Percentiles rank a stretch among this genome's conserved stretches.
Evolutionary conservation across 257 asterid species (phyloP).

Genomic region (Solanum rostratum): DNA sequence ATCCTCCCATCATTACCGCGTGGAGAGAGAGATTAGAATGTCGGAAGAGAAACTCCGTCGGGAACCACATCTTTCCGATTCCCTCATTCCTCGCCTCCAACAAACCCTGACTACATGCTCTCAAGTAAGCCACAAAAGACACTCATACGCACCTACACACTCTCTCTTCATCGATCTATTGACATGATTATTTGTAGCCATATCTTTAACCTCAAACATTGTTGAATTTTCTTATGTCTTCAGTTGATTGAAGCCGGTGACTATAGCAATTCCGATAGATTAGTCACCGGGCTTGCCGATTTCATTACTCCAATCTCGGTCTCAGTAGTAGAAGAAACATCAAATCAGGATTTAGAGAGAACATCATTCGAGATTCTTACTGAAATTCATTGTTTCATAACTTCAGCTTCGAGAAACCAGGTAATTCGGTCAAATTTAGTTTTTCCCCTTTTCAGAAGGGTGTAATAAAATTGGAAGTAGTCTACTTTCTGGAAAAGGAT

Average conservation of each 20-base stretch:
- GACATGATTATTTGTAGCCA: not conserved
- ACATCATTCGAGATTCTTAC: conserved; percentile 31
- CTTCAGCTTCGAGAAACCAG: conserved; percentile 39
- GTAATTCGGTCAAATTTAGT: conserved; percentile 7
- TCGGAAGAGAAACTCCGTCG: not conserved
- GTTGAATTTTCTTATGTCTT: not conserved
- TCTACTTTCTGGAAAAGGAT: not conserved
- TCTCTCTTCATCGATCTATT: not conserved
- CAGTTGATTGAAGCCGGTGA: conserved; percentile 53
- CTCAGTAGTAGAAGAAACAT: conserved; percentile 13
- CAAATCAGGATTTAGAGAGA: conserved; percentile 16
- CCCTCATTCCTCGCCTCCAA: conserved; percentile 14
- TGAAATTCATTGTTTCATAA: conserved; percentile 34
- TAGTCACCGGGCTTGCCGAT: conserved; percentile 32
- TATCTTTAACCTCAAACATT: not conserved
- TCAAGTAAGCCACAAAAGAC: conserved; percentile 12
- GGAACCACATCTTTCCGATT: not conserved
- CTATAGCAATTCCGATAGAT: conserved; percentile 20
- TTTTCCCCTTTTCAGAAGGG: not conserved
- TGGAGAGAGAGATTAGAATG: not conserved
- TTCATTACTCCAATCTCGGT: conserved; percentile 39
- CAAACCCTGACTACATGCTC: conserved; percentile 42
- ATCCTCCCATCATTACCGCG: not conserved
- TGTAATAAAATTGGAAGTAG: not conserved
- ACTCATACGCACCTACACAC: not conserved